Percentiles rank a stretch among this genome's conserved stretches.
Conservation (phyloP, 768 basidiomycete species). For the Daedaleopsis nitida region DNA sequence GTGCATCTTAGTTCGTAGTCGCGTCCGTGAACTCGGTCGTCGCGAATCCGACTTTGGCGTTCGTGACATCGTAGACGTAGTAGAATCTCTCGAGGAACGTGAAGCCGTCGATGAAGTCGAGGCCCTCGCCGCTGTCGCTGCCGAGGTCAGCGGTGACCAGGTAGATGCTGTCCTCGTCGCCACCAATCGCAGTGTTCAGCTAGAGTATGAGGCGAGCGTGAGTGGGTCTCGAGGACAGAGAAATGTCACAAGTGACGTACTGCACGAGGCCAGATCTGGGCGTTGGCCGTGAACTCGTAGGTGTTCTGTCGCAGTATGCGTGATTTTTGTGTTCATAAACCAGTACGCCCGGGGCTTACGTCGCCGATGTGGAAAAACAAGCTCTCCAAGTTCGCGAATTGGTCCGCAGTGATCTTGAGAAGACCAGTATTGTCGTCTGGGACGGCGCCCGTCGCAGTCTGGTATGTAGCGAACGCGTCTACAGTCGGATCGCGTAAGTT, state of each 20-base stretch:
- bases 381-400: conserved; percentile 24
- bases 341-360: conserved; percentile 6
- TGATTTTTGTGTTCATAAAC: neutral
- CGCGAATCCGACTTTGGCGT: conserved; percentile 43
- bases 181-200: conserved; percentile 63
- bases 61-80: conserved; percentile 43
- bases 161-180: conserved; percentile 41
- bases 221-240: too few relatives aligned
- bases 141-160: conserved; percentile 42
- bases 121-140: conserved; percentile 39
- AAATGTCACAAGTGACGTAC: too few relatives aligned
- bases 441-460: conserved; percentile 16
- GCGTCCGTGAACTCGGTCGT: conserved; percentile 37
- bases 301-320: conserved; percentile 36
- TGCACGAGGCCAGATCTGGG: conserved; percentile 64
- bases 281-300: conserved; percentile 60
- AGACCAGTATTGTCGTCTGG: conserved; percentile 19
- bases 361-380: conserved; percentile 23
- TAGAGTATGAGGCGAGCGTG: too few relatives aligned
- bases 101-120: conserved; percentile 51
- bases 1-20: conserved; percentile 35
- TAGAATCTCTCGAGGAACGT: conserved; percentile 44
- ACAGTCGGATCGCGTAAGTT: neutral
- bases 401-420: conserved; percentile 19
- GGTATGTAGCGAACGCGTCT: conserved; percentile 30